phyloP scores from a whole-genome alignment of 139 green algal genomes.

The Chlorokybus atmophyticus region DNA sequence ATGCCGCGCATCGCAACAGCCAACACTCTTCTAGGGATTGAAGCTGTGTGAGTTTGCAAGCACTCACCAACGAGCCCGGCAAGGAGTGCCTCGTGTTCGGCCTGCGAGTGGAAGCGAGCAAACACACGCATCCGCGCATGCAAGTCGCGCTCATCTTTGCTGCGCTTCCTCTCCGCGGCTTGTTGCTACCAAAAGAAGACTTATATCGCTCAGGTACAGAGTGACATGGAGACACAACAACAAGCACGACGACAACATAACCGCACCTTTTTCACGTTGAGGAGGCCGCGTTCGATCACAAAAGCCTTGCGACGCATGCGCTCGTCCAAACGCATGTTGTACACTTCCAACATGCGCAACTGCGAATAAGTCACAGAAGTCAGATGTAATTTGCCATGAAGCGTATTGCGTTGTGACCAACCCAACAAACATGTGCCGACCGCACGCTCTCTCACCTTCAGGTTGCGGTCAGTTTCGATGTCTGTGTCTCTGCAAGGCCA shows the following conservation, averaged over 20 bases:
- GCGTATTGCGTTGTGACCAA: no score
- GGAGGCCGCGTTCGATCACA: slow-evolving; percentile 50
- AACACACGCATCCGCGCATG: slow-evolving; percentile 60
- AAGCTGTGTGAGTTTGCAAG: no score
- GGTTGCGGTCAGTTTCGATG: slow-evolving; percentile 35
- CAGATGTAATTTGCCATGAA: no score
- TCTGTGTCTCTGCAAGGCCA: no score
- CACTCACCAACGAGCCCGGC: slow-evolving; percentile 55
- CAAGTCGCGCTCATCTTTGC: slow-evolving; percentile 49
- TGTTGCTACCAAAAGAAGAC: not conserved
- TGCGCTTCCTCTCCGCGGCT: slow-evolving; percentile 43
- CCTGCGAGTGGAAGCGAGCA: slow-evolving; percentile 47
- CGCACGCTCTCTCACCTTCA: no score
- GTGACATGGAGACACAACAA: not conserved
- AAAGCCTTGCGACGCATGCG: slow-evolving; percentile 52
- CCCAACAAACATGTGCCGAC: no score
- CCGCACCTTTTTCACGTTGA: slow-evolving; percentile 50
- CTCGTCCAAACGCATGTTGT: slow-evolving; percentile 59
- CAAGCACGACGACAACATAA: slow-evolving; percentile 4
- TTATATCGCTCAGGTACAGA: not conserved
- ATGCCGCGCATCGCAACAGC: no score
- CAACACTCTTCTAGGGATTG: no score
- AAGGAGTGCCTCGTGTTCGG: slow-evolving; percentile 61
- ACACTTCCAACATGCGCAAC: slow-evolving; percentile 65
- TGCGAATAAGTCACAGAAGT: no score